Base-by-base conservation (phyloP, 2,329 filamentous ascomycete genomes). In the Sphaceloma murrayae region DNA sequence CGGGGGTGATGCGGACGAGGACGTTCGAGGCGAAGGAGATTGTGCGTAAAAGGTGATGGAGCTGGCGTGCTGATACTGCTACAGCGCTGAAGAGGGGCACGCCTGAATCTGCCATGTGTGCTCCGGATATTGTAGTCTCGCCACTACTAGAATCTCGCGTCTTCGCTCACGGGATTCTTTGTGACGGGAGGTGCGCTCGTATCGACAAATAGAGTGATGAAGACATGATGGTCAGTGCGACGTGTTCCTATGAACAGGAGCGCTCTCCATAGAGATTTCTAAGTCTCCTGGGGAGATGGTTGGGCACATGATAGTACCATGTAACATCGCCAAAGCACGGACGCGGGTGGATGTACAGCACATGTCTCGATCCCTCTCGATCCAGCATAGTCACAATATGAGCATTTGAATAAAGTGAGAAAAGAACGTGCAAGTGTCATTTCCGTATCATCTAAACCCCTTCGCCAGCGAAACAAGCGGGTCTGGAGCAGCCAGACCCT, bases 1-100 rank as follows among this genome's bases (percentile, higher is more conserved):
- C 82, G 43, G 82, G 77, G 9, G 82, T 85, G 48, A 98, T 85
- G 59, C 89, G 83, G n/a, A 80, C 73, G 40, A 74, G 73, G 7
- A 72, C 74, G 57, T 75, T 77, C 33, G 69, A 65, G 22, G 70
- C 67, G 56, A 78, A 78, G 27, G 71, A 69, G 52, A 80, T 77
- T 63, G 77, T 80, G 51, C 74, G 70, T 5, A 80, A 68, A 4
- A 80, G 67, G 6, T 69, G 77, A 57, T 81, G 82, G 19, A 91
- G 72, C 46, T 85, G 83, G 45, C 82, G 75, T 1, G 84, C 83
- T 21, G 83, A 88, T 53, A 78, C 84, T 33, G 84, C 81, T 36
- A 87, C 79, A 13, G 84, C 84, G 53, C 76, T 79, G 55, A 89
- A 84, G 10, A 87, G 67, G 19, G 75, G 75, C 7, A 61, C 52